phyloP scores from a whole-genome alignment of 2,329 filamentous ascomycete species.

The Pseudogymnoascus destructans region DNA sequence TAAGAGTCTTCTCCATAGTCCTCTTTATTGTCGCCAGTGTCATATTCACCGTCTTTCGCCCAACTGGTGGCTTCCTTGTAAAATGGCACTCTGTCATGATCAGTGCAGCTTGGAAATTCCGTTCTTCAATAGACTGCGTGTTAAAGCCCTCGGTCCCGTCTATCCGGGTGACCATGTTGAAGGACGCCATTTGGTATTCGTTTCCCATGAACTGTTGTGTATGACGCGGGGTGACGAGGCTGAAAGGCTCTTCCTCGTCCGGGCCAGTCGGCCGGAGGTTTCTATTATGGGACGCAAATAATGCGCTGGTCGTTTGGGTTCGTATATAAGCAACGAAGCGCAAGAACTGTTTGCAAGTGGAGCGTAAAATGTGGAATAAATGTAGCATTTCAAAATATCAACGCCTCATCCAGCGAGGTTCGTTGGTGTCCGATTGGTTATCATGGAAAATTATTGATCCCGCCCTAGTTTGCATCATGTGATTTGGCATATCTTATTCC shows the following conservation, averaged over 20 bases:
- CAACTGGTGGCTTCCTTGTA: constrained; percentile 42
- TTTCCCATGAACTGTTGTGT: constrained; percentile 3
- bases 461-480: background rate
- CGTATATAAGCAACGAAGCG: background rate
- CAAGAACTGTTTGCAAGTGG: background rate
- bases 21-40: constrained; percentile 45
- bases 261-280: background rate
- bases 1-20: constrained; percentile 48
- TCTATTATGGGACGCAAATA: background rate
- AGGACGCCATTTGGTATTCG: constrained; percentile 10
- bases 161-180: constrained; percentile 9
- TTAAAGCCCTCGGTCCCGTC: constrained; percentile 15
- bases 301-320: background rate
- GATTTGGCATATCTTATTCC: background rate
- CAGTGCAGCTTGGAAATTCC: constrained; percentile 46
- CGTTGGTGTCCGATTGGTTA: constrained; percentile 3
- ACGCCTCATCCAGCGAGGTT: background rate
- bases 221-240: background rate
- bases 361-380: background rate
- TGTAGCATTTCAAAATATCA: constrained; percentile 4
- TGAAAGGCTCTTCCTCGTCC: background rate
- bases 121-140: constrained; percentile 45
- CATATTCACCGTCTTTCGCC: constrained; percentile 40
- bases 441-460: constrained; percentile 4
- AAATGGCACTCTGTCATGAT: constrained; percentile 51